Percentiles rank a stretch among this genome's conserved stretches.
Evolutionary conservation across 176 grass and related monocot genomes (phyloP).

Genomic region (Musa acuminata): DNA sequence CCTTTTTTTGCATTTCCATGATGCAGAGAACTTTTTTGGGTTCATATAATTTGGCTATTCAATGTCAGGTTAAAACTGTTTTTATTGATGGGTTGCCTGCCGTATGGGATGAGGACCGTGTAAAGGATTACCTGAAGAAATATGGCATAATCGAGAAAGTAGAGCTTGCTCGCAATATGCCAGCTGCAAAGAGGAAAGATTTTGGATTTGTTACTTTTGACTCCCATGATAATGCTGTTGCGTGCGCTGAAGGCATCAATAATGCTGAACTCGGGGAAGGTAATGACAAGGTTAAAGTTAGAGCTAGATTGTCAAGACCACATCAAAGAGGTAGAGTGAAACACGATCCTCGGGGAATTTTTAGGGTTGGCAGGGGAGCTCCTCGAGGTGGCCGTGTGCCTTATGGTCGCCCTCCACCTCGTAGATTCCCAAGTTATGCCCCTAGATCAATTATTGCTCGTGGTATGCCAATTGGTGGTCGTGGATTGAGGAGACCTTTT

Average conservation of each 20-base stretch:
- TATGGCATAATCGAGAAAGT: slow-evolving; percentile 84
- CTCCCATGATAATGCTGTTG: slow-evolving; percentile 78
- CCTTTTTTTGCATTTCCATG: neutral
- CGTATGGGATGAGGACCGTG: slow-evolving; percentile 72
- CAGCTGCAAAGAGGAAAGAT: slow-evolving; percentile 86
- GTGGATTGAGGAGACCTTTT: slow-evolving; percentile 54
- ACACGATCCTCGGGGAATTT: slow-evolving; percentile 65
- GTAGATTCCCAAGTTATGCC: slow-evolving; percentile 32
- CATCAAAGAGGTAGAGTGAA: slow-evolving; percentile 68
- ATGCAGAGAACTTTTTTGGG: slow-evolving; percentile 11
- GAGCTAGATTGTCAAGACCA: slow-evolving; percentile 75
- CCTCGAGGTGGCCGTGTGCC: slow-evolving; percentile 39
- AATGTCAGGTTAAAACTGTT: slow-evolving; percentile 75
- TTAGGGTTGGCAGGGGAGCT: slow-evolving; percentile 44
- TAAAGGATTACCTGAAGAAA: slow-evolving; percentile 84
- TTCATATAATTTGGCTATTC: neutral
- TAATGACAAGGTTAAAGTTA: slow-evolving; percentile 38
- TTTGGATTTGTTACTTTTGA: slow-evolving; percentile 99
- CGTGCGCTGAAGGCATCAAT: slow-evolving; percentile 2
- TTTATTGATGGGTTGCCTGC: slow-evolving; percentile 84
- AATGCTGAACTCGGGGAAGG: slow-evolving; percentile 1
- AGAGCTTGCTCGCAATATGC: slow-evolving; percentile 91
- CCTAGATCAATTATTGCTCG: slow-evolving; percentile 30
- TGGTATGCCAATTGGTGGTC: slow-evolving; percentile 35
- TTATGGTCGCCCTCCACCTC: slow-evolving; percentile 34